A percentile compares a stretch with the other conserved stretches of the same genome.
phyloP scores from a whole-genome alignment of 257 asterid genomes.

The Fraxinus cuspidata region DNA sequence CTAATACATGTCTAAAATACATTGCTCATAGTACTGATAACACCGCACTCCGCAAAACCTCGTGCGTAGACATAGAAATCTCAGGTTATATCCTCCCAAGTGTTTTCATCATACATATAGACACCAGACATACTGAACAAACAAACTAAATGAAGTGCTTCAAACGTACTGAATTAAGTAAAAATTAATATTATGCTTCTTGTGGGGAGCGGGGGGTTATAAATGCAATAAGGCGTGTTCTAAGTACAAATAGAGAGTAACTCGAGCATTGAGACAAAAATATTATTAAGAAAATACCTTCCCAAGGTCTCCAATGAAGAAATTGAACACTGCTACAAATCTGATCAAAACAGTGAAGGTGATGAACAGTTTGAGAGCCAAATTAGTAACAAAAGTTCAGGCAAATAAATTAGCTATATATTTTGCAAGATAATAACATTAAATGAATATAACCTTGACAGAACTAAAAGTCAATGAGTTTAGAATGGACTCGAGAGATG shows the following conservation, averaged over 20 bases:
- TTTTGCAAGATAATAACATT: background rate
- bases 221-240: background rate
- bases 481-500: constrained; percentile 28
- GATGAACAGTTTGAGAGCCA: constrained; percentile 14
- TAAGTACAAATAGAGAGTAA: background rate
- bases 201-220: background rate
- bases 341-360: constrained; percentile 45
- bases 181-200: background rate
- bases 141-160: background rate
- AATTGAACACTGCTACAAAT: constrained; percentile 89
- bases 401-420: background rate
- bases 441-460: constrained; percentile 28
- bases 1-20: background rate
- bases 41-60: background rate
- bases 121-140: background rate
- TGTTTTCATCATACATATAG: background rate
- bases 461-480: constrained; percentile 35
- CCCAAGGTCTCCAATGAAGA: constrained; percentile 98
- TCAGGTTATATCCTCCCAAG: background rate
- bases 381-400: constrained; percentile 1
- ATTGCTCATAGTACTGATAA: background rate
- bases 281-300: constrained; percentile 54
- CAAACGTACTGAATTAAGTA: background rate
- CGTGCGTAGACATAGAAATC: background rate
- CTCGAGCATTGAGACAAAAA: background rate